Evolutionary conservation across 768 basidiomycete species (phyloP), one percentile per base, ranked within the genome.

Genomic region (Lyophyllum shimeji): DNA sequence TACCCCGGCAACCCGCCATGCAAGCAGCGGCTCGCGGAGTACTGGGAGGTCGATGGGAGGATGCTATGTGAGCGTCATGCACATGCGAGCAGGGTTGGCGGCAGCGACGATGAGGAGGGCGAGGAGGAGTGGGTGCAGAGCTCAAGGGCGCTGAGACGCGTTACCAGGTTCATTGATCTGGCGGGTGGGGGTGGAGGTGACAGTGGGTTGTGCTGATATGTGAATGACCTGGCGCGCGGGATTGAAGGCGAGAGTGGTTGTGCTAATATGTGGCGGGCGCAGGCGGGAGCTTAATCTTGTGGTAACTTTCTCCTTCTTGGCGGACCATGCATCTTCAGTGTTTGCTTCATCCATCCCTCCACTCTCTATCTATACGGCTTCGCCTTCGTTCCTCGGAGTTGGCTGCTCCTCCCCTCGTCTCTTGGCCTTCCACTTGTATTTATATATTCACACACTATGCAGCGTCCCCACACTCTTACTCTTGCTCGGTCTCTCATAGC

Each of bases 61-160:
- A 92, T 92, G 86, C 74, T 93, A 53, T 96, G 95, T 67, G 94
- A 96, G 74, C 74, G 79, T 55, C 95, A 96, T 70, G 89, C 89
- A 50, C 64, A 67, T 33, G 60, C 60, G n/a, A 66, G 64, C 29
- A 61, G 63, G 37, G 60, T 61, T 37, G 60, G 60, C 33, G 60
- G 64, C 15, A 64, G 59, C 33, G 65, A 64, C 45, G 70, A 68
- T 46, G 67, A 69, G 51, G 64, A 64, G 47, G 61, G 61, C 2
- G 65, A 62, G 53, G 69, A 69, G 57, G 66, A 66, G 56, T 67
- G 71, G 71, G 68, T 62, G 53, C 67, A 64, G 71, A 78, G 64
- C 45, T 69, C 79, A 59, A 79, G 79, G 64, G 87, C 88, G 60
- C 85, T 79, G 77, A 93, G 87, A 76, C 78, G 93, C 57, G 80